Percentiles rank a stretch among this genome's conserved stretches.
Conservation (phyloP, 108 stramenopile genomes). For the Aurantiochytrium sp. region DNA sequence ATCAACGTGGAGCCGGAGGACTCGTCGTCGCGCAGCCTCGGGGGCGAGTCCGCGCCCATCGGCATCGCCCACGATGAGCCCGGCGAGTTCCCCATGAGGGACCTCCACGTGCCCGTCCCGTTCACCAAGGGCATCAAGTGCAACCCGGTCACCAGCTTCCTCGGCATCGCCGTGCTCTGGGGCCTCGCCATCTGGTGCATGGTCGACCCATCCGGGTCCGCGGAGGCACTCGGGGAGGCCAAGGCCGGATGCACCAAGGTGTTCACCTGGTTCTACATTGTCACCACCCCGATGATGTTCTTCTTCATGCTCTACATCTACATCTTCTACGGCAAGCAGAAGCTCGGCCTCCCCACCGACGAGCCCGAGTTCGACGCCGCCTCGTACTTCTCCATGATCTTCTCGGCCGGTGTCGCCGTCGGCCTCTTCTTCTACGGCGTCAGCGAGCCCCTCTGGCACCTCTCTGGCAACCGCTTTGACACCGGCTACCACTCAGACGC, state of each 20-base stretch:
- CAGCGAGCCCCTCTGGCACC: conserved; percentile 59
- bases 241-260: not conserved
- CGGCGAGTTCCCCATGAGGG: not conserved
- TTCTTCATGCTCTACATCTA: not conserved
- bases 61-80: not conserved
- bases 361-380: conserved; percentile 56
- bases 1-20: too few relatives aligned
- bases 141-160: conserved; percentile 25
- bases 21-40: too few relatives aligned
- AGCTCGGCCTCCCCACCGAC: conserved; percentile 49
- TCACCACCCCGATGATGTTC: not conserved
- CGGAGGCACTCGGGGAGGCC: not conserved
- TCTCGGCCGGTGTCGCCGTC: conserved; percentile 60
- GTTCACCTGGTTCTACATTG: conserved; percentile 38
- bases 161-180: conserved; percentile 33
- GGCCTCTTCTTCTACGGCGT: conserved; percentile 63
- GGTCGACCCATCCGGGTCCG: not conserved
- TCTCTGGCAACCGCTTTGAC: conserved; percentile 33
- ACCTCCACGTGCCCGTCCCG: not conserved
- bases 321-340: conserved; percentile 48
- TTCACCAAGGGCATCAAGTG: not conserved
- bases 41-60: not conserved
- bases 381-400: conserved; percentile 65
- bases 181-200: conserved; percentile 26
- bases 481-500: conserved; percentile 56